Conservation (phyloP, 345 rosid species). For the Hibiscus tridactylites region DNA sequence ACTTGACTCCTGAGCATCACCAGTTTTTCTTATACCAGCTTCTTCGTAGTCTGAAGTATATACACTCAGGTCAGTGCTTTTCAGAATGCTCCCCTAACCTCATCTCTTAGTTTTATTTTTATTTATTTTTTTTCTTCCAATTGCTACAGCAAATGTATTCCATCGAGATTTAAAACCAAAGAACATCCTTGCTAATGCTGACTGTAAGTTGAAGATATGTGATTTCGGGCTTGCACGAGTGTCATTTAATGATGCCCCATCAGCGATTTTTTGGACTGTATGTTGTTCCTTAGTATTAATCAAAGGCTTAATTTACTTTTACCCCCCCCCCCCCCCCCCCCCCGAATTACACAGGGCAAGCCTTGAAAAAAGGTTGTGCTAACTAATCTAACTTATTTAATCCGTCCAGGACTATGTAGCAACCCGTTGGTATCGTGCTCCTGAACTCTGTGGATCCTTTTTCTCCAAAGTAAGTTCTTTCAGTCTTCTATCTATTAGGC, state of each 20-base stretch:
- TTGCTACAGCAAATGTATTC: constrained; percentile 79
- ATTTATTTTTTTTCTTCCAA: not conserved
- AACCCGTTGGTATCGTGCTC: constrained; percentile 99
- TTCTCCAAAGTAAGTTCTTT: constrained; percentile 76
- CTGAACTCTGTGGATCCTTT: constrained; percentile 97
- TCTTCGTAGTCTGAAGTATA: constrained; percentile 90
- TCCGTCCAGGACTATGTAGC: constrained; percentile 87
- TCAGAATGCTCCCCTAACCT: not conserved
- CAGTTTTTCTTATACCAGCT: constrained; percentile 97
- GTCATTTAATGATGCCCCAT: constrained; percentile 95
- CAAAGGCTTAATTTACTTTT: not conserved
- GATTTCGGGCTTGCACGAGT: constrained; percentile 99
- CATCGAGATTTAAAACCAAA: constrained; percentile 97
- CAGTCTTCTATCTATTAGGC: not conserved
- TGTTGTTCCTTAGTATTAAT: constrained; percentile 15
- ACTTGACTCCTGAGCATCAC: constrained; percentile 91
- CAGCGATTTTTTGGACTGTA: constrained; percentile 96
- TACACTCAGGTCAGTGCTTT: constrained; percentile 62
- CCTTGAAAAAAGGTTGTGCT: constrained; percentile 5
- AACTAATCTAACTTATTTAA: constrained; percentile 11
- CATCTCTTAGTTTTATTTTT: constrained; percentile 4
- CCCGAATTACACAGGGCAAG: not conserved
- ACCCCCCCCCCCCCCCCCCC: not conserved
- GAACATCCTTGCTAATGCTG: constrained; percentile 98
- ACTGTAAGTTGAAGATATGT: constrained; percentile 94